phyloP scores from a whole-genome alignment of 495 filamentous ascomycete species.

The Saxophila tyrrhenica region DNA sequence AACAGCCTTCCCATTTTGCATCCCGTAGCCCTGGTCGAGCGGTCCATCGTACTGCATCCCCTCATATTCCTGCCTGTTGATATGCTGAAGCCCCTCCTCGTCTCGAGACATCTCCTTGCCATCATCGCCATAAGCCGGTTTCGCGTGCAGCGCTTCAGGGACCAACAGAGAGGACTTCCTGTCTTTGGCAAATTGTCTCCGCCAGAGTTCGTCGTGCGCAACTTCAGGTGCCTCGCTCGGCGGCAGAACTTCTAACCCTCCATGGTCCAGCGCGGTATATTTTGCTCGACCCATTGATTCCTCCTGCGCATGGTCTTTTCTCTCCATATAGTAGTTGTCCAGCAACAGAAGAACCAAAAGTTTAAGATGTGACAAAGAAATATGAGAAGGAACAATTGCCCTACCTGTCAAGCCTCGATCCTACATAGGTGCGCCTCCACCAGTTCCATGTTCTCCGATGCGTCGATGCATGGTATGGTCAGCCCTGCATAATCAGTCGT shows the following conservation, averaged over 20 bases:
- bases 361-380: no score
- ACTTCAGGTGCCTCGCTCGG: conserved; percentile 5
- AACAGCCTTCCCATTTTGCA: not conserved
- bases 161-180: conserved; percentile 4
- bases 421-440: not conserved
- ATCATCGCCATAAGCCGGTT: not conserved
- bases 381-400: no score
- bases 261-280: conserved; percentile 12
- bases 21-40: not conserved
- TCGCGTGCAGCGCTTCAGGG: not conserved
- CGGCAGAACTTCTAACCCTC: conserved; percentile 3
- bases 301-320: not conserved
- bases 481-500: not conserved
- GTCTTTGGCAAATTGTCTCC: not conserved
- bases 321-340: not conserved
- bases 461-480: not conserved
- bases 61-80: not conserved
- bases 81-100: not conserved
- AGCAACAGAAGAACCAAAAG: not conserved
- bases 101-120: not conserved
- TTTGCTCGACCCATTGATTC: not conserved
- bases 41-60: not conserved
- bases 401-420: not conserved
- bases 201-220: not conserved
- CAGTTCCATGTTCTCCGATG: not conserved